These are phyloP conservation scores for Diaporthe sp. DNA, from an alignment of 2,329 filamentous ascomycete species.

Conservation along the genomic window DNA sequence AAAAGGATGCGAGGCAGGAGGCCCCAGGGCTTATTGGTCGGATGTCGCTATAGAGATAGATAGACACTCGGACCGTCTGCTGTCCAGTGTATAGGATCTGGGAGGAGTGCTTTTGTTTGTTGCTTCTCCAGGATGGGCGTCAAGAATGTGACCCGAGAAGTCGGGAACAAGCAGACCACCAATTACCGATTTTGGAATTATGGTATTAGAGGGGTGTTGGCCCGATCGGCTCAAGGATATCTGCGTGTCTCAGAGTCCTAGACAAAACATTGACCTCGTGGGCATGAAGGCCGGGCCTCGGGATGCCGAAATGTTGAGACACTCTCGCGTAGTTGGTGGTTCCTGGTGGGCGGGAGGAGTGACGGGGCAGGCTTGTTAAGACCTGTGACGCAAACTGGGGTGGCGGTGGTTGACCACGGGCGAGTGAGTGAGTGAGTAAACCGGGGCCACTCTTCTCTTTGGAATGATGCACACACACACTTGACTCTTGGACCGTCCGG, in stretches of 20 bases:
- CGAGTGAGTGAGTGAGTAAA: background rate
- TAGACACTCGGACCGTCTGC: background rate
- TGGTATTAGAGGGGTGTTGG: slow-evolving; percentile 43
- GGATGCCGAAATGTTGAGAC: slow-evolving; percentile 34
- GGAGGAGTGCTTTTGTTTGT: background rate
- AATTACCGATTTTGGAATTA: slow-evolving; percentile 36
- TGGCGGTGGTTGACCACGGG: background rate
- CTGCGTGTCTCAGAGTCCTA: slow-evolving; percentile 36
- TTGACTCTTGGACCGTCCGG: background rate
- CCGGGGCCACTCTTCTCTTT: background rate
- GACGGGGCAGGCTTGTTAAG: slow-evolving; percentile 25
- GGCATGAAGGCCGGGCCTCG: slow-evolving; percentile 28
- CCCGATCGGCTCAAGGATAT: slow-evolving; percentile 30
- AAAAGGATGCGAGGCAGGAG: background rate
- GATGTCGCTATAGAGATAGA: background rate
- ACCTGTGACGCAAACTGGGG: slow-evolving; percentile 17
- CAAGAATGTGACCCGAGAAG: slow-evolving; percentile 21
- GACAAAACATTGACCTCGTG: slow-evolving; percentile 36
- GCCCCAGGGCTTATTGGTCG: background rate
- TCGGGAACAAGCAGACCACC: slow-evolving; percentile 8
- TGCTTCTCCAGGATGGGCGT: slow-evolving; percentile 2
- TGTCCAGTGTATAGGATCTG: background rate
- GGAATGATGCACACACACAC: background rate
- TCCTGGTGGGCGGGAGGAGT: slow-evolving; percentile 18
- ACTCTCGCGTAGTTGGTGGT: slow-evolving; percentile 32